Percentiles rank a stretch among this genome's conserved stretches.
These are phyloP conservation scores for Oryza longistaminata DNA, from an alignment of 176 grass and related monocot species.

Conservation along the genomic window DNA sequence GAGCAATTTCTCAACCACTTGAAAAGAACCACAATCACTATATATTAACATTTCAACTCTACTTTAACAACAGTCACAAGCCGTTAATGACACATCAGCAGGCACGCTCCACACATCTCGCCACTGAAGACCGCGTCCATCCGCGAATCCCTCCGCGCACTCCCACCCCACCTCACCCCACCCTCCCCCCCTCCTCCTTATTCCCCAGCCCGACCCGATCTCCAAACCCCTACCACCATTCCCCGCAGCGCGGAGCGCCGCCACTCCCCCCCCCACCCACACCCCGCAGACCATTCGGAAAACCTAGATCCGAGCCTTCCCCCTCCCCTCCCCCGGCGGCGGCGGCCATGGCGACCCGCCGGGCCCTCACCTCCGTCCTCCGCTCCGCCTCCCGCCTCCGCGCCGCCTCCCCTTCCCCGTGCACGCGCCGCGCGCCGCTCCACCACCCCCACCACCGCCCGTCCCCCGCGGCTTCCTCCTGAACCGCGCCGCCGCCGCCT, in stretches of 20 bases:
- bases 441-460: slow-evolving; percentile 24
- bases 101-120: slow-evolving; percentile 5
- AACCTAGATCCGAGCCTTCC: slow-evolving; percentile 63
- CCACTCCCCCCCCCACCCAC: background rate
- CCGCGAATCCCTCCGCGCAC: slow-evolving; percentile 24
- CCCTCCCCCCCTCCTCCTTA: background rate
- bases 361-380: slow-evolving; percentile 64
- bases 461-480: slow-evolving; percentile 61
- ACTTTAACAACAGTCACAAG: no score
- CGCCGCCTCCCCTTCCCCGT: slow-evolving; percentile 35
- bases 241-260: slow-evolving; percentile 49
- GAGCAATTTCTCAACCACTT: no score
- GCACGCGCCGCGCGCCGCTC: slow-evolving; percentile 48
- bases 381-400: slow-evolving; percentile 59
- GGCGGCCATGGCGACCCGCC: slow-evolving; percentile 71
- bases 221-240: slow-evolving; percentile 44
- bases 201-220: slow-evolving; percentile 32
- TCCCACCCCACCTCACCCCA: background rate
- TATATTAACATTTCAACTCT: no score
- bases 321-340: background rate
- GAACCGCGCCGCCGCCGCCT: slow-evolving; percentile 55
- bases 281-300: slow-evolving; percentile 25
- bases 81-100: no score
- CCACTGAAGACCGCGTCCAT: slow-evolving; percentile 34
- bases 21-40: no score